Base-by-base conservation (phyloP, 129 eudicot genomes). In the Chrysanthemum seticuspe region DNA sequence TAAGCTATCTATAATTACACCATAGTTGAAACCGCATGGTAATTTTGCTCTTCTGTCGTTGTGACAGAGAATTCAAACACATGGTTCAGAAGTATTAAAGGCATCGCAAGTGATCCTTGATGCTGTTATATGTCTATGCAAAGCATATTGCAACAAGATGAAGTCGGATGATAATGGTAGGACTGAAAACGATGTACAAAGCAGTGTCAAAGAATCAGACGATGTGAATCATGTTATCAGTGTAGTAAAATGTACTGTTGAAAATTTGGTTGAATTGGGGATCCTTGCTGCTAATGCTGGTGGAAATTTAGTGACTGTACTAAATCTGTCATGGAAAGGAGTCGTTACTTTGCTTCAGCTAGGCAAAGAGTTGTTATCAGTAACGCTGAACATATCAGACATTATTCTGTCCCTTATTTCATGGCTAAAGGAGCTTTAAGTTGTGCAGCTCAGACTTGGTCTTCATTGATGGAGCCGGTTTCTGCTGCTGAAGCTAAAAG, bases 251-350 rank as follows among this genome's bases (percentile, higher is more conserved):
- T 79, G 74, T 59, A 83, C 88, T 0, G 62, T 94, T 11, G 86
- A 88, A 82, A 90, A 73, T 52, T 79, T 94, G 80, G 88, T 87
- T 55, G 89, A 94, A 74, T 67, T 94, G 84, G 97, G 98, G 14
- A 63, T 79, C 62, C 75, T 86, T 79, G 96, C 97, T 50, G 98
- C 93, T 66, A 84, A 85, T 81, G 86, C 84, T 76, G 98, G 98
- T 45, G 98, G 98, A 67, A 87, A 80, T 83, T 83, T 90, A 68
- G 98, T 90, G 10, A 71, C 71, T 67, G 65, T 94, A 48, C 84
- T 94, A 48, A 94, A 94, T 82, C 55, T 87, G 79, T 90, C 98
- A 61, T 90, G 98, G 98, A 94, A 94, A 94, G 97, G 98, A 54
- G 98, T 94, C 48, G 96, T 94, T 72, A 68, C 87, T 23, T 72